Evolutionary conservation across 2,329 filamentous ascomycete species (phyloP), one percentile per base, ranked within the genome.

Genomic region (Sporothrix euskadiensis): DNA sequence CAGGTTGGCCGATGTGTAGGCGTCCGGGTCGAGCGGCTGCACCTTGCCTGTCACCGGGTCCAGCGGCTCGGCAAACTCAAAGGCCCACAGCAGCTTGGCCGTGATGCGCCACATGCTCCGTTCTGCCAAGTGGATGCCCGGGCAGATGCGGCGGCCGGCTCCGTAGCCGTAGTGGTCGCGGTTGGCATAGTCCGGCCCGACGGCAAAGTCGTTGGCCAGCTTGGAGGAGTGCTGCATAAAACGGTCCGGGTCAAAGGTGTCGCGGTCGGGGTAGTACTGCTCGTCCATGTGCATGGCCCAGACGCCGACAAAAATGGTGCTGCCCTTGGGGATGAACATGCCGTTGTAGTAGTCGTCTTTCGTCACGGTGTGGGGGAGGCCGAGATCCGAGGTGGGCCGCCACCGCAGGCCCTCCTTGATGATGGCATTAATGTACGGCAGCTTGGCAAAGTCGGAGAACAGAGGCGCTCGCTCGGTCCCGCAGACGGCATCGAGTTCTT

Each of bases 261-360:
- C 26, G 22, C 22, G 54, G 16, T 61, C 32, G 4, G 57, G 30
- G 32, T 39, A 35, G 57, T 61, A 8, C 30, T 39, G 57, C 30
- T 61, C 57, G 57, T 35, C 57, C 30, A 35, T 35, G 57, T 61
- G 57, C 30, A 61, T 61, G 57, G 57, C 57, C 16, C 32, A 61
- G 12, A 39, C 30, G 4, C 30, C 30, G 57, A 61, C 32, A n/a
- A 57, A 35, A 26, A 35, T 39, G 14, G 57, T 35, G 30, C 30
- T 39, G 57, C 32, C 57, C 32, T 61, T 61, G 57, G 57, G 57
- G 16, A 61, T 61, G 5, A 57, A 57, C 54, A 57, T 57, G 54
- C 54, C 54, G 22, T 57, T 57, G 22, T 57, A 57, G 22, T 30
- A 57, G 22, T 57, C 54, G 22, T 57, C 54, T 4, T 57, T 57